Evolutionary conservation across 2,329 filamentous ascomycete genomes (phyloP), one percentile per base, ranked within the genome.

Genomic region (Penicillium sp.): DNA sequence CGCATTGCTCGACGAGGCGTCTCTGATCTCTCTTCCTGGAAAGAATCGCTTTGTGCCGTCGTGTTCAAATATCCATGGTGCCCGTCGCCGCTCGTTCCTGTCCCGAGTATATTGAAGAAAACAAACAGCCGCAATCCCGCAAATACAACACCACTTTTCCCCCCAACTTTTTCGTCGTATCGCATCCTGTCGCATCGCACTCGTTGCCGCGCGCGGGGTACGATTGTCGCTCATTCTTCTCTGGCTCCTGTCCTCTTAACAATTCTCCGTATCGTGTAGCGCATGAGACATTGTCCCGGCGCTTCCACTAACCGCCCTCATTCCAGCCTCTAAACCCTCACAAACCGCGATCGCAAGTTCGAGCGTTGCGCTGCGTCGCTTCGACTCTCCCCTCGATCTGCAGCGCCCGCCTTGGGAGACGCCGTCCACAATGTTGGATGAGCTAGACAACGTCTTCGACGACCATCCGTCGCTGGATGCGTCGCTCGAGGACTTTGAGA

Each of bases 401-500:
- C 46, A 52, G 47, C 43, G 49, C 48, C 46, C 50, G 39, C 42
- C 44, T 42, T 53, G 53, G 51, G 47, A 50, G 29, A 58, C 61
- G 56, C 58, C 63, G 53, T 61, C 63, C 51, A 69, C 62, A 44
- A 71, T 74, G 62, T 44, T 67, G 52, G 63, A 67, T 43, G 68
- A 74, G 51, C 59, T 75, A 48, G 73, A 76, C 47, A 62, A 68
- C 47, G 56, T 71, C 41, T 77, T 76, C 57, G 73, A 78, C 59
- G 76, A 79, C 61, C 76, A 80, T 65, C 75, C 77, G 29, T 79
- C 77, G 46, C 62, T 82, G 54, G 72, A 74, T 63, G 78, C 75
- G 39, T 80, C 77, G 41, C 74, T 82, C 51, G 76, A 79, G 60
- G 79, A 81, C 64, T 81, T 80, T 65, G 79, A 81, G 58, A 71